These are phyloP conservation scores for Ilex aquifolium DNA, from an alignment of 257 asterid genomes.

Conservation along the genomic window DNA sequence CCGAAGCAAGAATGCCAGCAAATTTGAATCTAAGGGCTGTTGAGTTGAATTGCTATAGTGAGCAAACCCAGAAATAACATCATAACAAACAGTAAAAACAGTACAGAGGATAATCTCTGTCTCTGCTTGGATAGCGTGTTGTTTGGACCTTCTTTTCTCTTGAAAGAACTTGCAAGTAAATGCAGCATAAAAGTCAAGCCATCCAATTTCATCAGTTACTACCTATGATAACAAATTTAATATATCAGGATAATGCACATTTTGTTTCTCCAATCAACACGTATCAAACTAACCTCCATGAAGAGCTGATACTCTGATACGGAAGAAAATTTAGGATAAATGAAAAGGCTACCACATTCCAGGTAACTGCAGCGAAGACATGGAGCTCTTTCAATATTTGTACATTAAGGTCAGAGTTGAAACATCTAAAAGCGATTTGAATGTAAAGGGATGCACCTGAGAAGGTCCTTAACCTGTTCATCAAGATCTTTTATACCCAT, in stretches of 20 bases:
- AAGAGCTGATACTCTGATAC: conserved; percentile 64
- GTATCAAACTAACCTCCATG: conserved; percentile 58
- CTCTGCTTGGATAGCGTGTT: conserved; percentile 63
- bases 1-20: conserved; percentile 62
- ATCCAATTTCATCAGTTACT: conserved; percentile 61
- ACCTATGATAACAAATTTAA: conserved; percentile 41
- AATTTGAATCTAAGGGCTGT: conserved; percentile 43
- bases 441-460: conserved; percentile 36
- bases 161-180: conserved; percentile 25
- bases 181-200: conserved; percentile 75
- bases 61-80: conserved; percentile 69
- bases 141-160: conserved; percentile 49
- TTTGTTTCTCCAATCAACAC: neutral
- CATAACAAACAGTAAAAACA: conserved; percentile 63
- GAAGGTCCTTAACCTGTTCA: conserved; percentile 50
- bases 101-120: conserved; percentile 51
- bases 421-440: conserved; percentile 5
- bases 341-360: conserved; percentile 62
- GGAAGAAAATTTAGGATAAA: conserved; percentile 57
- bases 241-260: neutral
- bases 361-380: conserved; percentile 48
- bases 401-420: conserved; percentile 4
- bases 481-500: conserved; percentile 56
- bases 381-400: conserved; percentile 6
- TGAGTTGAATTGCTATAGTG: conserved; percentile 60